Conservation (phyloP, 495 filamentous ascomycete genomes). For the Chaetomium tenue region DNA sequence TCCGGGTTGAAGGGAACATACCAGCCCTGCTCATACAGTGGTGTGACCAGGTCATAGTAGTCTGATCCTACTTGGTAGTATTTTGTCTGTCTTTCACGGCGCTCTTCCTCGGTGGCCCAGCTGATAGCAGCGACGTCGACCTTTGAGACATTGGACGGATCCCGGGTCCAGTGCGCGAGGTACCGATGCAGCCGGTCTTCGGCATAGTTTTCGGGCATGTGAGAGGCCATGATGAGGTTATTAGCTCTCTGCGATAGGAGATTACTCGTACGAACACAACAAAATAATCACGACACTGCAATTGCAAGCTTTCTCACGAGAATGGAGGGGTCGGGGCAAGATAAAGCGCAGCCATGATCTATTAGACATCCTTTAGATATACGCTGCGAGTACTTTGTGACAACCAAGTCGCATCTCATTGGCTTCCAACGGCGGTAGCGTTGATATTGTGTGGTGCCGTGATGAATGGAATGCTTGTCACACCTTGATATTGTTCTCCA, state of each 20-base stretch:
- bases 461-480: constrained; percentile 11
- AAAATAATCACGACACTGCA: background rate
- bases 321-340: too few species aligned
- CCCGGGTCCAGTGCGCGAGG: constrained; percentile 18
- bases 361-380: background rate
- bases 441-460: constrained; percentile 1
- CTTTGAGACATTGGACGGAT: constrained; percentile 2
- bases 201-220: constrained; percentile 6
- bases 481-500: constrained; percentile 13
- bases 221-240: constrained; percentile 7
- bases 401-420: background rate
- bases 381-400: background rate
- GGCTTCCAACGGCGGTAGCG: background rate
- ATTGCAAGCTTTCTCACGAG: background rate
- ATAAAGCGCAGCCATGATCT: background rate
- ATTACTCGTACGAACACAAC: background rate
- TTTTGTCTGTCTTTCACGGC: constrained; percentile 16
- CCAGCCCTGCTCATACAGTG: constrained; percentile 22
- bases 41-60: constrained; percentile 23
- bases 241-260: background rate
- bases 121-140: constrained; percentile 20
- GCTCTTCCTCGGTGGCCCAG: constrained; percentile 22
- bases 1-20: background rate
- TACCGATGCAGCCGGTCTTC: constrained; percentile 14
- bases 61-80: constrained; percentile 18